Percentiles rank a stretch among this genome's conserved stretches.
Conservation (phyloP, 306 rosid genomes). For the Medicago truncatula region MtrunA17r5.0-ANR NC_053048.1:38670501-38671000, state of each 20-base stretch:
- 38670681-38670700: slow-evolving; percentile 72
- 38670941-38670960: neutral
- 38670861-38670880: no score
- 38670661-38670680: slow-evolving; percentile 43
- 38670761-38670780: slow-evolving; percentile 86
- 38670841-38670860: slow-evolving; percentile 7
- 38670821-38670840: slow-evolving; percentile 79
- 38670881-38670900: neutral
- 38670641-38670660: slow-evolving; percentile 68
- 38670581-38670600: slow-evolving; percentile 34
- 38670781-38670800: slow-evolving; percentile 90
- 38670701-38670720: slow-evolving; percentile 94
- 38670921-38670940: neutral
- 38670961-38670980: neutral
- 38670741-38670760: slow-evolving; percentile 78
- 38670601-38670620: slow-evolving; percentile 53
- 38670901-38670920: neutral
- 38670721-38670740: slow-evolving; percentile 85
- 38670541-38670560: neutral
- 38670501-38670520: neutral
- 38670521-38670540: neutral
- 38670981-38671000: neutral
- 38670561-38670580: slow-evolving; percentile 32
- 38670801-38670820: slow-evolving; percentile 79
- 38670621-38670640: slow-evolving; percentile 65